phyloP scores from a whole-genome alignment of 371 early-diverging fungal species.

The Mucor velutinosus region DNA sequence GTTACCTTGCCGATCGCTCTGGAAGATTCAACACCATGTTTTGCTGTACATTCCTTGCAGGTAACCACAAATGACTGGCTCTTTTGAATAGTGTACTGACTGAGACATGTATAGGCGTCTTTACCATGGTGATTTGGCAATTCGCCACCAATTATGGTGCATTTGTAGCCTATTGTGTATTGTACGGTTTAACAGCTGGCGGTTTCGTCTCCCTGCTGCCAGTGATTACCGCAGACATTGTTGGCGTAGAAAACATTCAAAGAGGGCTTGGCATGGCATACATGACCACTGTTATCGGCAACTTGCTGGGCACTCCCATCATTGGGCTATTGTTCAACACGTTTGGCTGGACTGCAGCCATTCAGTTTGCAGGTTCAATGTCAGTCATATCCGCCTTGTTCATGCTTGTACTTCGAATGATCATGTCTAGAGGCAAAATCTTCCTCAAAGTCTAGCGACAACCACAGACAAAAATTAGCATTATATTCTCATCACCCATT shows the following conservation, averaged over 20 bases:
- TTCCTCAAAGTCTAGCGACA: slow-evolving; percentile 16
- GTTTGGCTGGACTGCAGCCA: slow-evolving; percentile 50
- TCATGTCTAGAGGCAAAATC: slow-evolving; percentile 17
- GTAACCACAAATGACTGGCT: not conserved
- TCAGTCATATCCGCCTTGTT: slow-evolving; percentile 30
- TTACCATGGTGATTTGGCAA: slow-evolving; percentile 68
- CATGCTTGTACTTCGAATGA: slow-evolving; percentile 24
- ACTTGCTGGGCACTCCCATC: slow-evolving; percentile 50
- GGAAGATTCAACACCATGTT: slow-evolving; percentile 57
- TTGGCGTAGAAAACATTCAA: slow-evolving; percentile 47
- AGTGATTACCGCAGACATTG: slow-evolving; percentile 51
- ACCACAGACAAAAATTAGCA: not conserved
- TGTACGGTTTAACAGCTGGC: slow-evolving; percentile 62
- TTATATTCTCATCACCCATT: not conserved
- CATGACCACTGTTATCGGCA: slow-evolving; percentile 47
- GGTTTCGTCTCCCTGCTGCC: slow-evolving; percentile 54
- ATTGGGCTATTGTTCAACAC: slow-evolving; percentile 44
- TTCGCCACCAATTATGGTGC: slow-evolving; percentile 52
- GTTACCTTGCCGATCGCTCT: slow-evolving; percentile 37
- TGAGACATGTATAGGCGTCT: slow-evolving; percentile 23
- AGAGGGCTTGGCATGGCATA: slow-evolving; percentile 32
- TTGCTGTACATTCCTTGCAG: slow-evolving; percentile 44
- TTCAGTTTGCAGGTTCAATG: slow-evolving; percentile 52
- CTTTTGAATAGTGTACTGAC: not conserved
- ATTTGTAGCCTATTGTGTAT: slow-evolving; percentile 28